Evolutionary conservation across 352 stramenopile species (phyloP), one percentile per base, ranked within the genome.

Genomic region (Phytophthora tubulina): DNA sequence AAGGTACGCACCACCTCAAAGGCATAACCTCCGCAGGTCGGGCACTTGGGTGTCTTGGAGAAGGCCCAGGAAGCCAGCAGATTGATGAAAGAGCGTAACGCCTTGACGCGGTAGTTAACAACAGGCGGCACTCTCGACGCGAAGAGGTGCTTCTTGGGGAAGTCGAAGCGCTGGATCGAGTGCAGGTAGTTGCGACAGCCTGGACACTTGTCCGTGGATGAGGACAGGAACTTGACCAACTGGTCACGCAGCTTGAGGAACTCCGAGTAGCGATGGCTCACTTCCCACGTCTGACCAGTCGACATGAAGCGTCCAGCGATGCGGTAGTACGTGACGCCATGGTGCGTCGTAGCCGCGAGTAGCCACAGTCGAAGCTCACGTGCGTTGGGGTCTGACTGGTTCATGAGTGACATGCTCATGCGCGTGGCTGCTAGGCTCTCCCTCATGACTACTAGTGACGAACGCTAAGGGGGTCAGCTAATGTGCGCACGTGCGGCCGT

Each of bases 81-180:
- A 54, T 94, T 94, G 27, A 95, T 71, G 60, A 96, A 96, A n/a
- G 87, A 87, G 6, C 89, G 89, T 59, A 96, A 73, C 39, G 88
- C 89, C 63, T 93, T 91, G 52, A 92, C 79, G 42, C 89, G 89
- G 66, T 96, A 96, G 74, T 96, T 95, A 56, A 96, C 67, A 5
- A 96, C 88, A 2, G 85, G 72, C n/a, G 84, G 79, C 49, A 85
- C 89, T 46, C 83, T 76, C 11, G 89, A 95, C 11, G 84, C 88
- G 61, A 96, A 94, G 5, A 94, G 46, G 68, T 96, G 89, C 74
- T 96, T 96, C 75, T 94, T 95, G 1, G 89, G 89, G 61, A 96
- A 96, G 44, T 90, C 83, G 67, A 96, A 96, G 63, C 79, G 73
- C 67, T 86, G 75, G 72, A 96, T 87, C 41, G 86, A 78, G 70